phyloP scores from a whole-genome alignment of 2,329 filamentous ascomycete species.

The Nothopassalora personata region DNA sequence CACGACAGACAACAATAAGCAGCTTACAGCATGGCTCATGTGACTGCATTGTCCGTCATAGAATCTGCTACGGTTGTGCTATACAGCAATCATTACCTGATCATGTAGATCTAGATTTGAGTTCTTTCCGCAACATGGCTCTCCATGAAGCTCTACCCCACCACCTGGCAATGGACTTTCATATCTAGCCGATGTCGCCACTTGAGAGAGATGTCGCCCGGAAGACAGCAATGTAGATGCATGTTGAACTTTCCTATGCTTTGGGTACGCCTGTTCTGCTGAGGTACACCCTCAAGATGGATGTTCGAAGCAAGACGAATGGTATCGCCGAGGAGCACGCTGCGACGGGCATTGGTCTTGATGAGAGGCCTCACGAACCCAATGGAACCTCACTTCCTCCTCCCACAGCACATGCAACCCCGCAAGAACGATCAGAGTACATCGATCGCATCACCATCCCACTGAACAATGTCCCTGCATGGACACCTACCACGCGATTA shows the following conservation, averaged over 20 bases:
- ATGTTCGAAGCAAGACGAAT: not conserved
- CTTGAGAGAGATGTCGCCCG: not conserved
- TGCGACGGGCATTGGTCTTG: not conserved
- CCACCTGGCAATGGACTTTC: not conserved
- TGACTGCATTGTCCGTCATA: not conserved
- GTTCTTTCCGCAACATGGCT: not conserved
- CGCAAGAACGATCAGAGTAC: not conserved
- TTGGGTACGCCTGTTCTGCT: not conserved
- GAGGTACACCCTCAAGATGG: too few species aligned
- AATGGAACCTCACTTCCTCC: not conserved
- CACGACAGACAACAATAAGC: too few species aligned
- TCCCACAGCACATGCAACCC: not conserved
- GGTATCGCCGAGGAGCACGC: not conserved
- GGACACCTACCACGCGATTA: conserved; percentile 15
- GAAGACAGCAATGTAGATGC: not conserved
- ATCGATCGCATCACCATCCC: conserved; percentile 12
- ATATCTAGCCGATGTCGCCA: not conserved
- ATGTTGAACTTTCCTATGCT: not conserved
- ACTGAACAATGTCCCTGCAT: conserved; percentile 15
- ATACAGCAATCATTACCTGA: not conserved
- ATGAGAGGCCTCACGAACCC: not conserved
- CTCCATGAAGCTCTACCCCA: not conserved
- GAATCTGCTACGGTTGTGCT: too few species aligned
- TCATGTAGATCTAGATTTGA: not conserved
- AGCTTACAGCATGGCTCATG: not conserved